phyloP scores from a whole-genome alignment of 805 yeast species.

The Pichia eremophila region DNA sequence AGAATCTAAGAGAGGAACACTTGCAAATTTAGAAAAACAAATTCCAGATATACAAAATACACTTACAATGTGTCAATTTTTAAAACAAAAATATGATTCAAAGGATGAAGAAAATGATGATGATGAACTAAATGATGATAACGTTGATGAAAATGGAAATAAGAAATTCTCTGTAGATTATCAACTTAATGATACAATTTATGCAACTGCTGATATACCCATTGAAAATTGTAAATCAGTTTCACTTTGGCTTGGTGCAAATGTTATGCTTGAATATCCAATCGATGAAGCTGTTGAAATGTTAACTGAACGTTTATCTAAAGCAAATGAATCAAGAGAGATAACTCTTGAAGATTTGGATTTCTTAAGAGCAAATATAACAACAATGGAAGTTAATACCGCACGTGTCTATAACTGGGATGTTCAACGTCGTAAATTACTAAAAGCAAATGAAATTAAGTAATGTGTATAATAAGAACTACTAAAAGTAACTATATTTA shows the following conservation, averaged over 20 bases:
- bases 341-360: slow-evolving; percentile 77
- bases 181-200: slow-evolving; percentile 88
- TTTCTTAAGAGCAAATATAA: slow-evolving; percentile 76
- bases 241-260: slow-evolving; percentile 95
- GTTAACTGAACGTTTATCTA: slow-evolving; percentile 48
- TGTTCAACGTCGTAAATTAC: slow-evolving; percentile 59
- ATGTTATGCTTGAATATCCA: slow-evolving; percentile 93
- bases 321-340: slow-evolving; percentile 49
- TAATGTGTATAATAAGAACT: too few relatives aligned
- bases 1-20: slow-evolving; percentile 39
- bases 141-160: slow-evolving; percentile 28
- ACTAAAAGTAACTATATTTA: too few relatives aligned
- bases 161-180: slow-evolving; percentile 56
- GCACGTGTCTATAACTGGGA: slow-evolving; percentile 90
- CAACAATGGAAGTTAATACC: slow-evolving; percentile 96
- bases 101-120: slow-evolving; percentile 26
- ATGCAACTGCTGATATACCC: slow-evolving; percentile 68
- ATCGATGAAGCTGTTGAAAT: slow-evolving; percentile 76
- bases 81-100: slow-evolving; percentile 37
- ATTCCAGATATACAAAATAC: slow-evolving; percentile 91
- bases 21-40: slow-evolving; percentile 49
- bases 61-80: slow-evolving; percentile 57
- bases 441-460: slow-evolving; percentile 17
- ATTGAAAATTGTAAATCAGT: slow-evolving; percentile 50
- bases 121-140: slow-evolving; percentile 15